Evolutionary conservation across 331 rosid genomes (phyloP), one percentile per base, ranked within the genome.

Genomic region (Quercus tomentella): DNA sequence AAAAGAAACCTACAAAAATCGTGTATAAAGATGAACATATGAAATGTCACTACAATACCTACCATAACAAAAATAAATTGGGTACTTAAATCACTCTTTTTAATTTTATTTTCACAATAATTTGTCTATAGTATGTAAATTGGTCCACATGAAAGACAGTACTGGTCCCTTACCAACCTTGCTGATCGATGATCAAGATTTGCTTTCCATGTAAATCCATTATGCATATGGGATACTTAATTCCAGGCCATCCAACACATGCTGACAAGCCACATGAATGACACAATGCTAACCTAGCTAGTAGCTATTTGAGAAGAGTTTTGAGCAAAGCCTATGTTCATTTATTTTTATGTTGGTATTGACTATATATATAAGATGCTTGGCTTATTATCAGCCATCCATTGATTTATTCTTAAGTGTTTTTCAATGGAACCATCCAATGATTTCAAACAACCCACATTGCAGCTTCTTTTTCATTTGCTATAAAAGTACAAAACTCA

Each of bases 351-450:
- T 37, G 54, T 54, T 60, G 74, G 17, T 15, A 25, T 80, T 73
- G 66, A 81, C 77, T 75, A 67, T 60, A 68, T 0, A 67, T 72
- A 68, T 0, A 67, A 88, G 91, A 80, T 88, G 84, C 89, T 85
- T 58, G 8, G 30, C 3, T 37, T 37, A 37, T 65, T 82, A 72
- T 82, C 35, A 85, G 86, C 91, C 91, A 68, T 83, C 56, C 78
- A 76, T 73, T 78, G 79, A 85, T 83, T 73, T 73, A 76, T 83
- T 79, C 9, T 68, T 17, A 30, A 58, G 0, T 75, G 58, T 45
- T 66, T 55, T 71, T 76, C 41, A 52, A 0, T 9, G 7, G 51
- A 45, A 14, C 54, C 54, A 22, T 11, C 30, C 28, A 58, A 23
- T 9, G 66, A 12, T 58, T 22, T 58, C 52, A 58, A 4, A 77